Percentiles rank a stretch among this genome's conserved stretches.
phyloP scores from a whole-genome alignment of 345 rosid genomes.

The Laguncularia racemosa region DNA sequence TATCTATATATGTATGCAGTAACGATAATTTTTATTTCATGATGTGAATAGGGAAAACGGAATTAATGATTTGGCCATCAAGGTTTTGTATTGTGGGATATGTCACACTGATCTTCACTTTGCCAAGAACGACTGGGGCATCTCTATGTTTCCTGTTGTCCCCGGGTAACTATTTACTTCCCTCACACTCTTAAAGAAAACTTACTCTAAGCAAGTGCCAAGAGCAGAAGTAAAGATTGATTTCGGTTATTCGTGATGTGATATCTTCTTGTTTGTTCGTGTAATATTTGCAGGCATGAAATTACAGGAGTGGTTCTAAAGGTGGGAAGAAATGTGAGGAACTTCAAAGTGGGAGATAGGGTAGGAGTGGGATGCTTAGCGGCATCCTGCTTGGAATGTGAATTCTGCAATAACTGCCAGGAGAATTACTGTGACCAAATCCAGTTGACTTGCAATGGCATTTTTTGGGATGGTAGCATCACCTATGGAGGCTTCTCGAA shows the following conservation, averaged over 20 bases:
- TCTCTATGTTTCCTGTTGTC: constrained; percentile 65
- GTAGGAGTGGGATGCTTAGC: constrained; percentile 64
- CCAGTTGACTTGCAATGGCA: constrained; percentile 44
- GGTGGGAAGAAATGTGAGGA: constrained; percentile 35
- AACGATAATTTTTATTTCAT: not conserved
- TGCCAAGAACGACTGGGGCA: constrained; percentile 71
- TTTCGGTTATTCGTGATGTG: no score
- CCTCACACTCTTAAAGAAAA: no score
- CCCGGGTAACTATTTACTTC: constrained; percentile 45
- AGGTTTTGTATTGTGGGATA: constrained; percentile 69
- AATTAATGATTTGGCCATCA: constrained; percentile 56
- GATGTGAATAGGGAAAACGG: constrained; percentile 53
- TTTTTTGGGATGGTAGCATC: constrained; percentile 57
- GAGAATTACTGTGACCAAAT: constrained; percentile 54
- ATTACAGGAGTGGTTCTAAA: constrained; percentile 38
- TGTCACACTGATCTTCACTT: constrained; percentile 77
- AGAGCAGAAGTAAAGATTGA: no score
- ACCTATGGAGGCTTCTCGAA: constrained; percentile 58
- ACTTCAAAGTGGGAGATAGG: constrained; percentile 41
- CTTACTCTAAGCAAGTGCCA: no score
- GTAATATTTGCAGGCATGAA: constrained; percentile 32
- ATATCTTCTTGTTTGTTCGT: no score
- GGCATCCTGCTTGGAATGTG: constrained; percentile 47
- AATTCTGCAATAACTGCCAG: constrained; percentile 33
- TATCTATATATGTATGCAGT: not conserved